Conservation (phyloP, 2,329 filamentous ascomycete genomes). For the Thermothelomyces thermophilus region DNA sequence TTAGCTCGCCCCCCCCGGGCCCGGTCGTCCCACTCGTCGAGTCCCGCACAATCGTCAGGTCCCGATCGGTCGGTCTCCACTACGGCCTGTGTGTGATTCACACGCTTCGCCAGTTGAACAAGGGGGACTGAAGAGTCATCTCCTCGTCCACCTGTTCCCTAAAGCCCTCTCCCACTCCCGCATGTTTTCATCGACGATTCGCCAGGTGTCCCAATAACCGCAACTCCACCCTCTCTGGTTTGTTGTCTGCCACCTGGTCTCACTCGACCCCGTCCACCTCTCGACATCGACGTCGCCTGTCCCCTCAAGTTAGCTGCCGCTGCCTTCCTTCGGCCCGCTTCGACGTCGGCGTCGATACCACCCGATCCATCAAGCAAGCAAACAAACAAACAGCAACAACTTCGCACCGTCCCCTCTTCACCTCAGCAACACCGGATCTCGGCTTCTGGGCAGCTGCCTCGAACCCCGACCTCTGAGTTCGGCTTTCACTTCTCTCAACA, state of each 20-base stretch:
- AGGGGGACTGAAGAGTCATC: slow-evolving; percentile 40
- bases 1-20: slow-evolving; percentile 15
- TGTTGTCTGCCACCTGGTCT: slow-evolving; percentile 30
- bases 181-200: slow-evolving; percentile 36
- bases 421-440: neutral
- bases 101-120: slow-evolving; percentile 28
- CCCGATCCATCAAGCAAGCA: no score
- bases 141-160: slow-evolving; percentile 41
- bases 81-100: slow-evolving; percentile 26
- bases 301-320: slow-evolving; percentile 13
- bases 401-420: neutral
- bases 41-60: slow-evolving; percentile 13
- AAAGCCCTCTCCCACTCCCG: slow-evolving; percentile 32
- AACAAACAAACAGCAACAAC: neutral
- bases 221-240: slow-evolving; percentile 28
- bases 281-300: neutral
- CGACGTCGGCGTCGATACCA: slow-evolving; percentile 6
- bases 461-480: neutral
- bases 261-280: slow-evolving; percentile 13
- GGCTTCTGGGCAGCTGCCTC: neutral
- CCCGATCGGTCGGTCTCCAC: slow-evolving; percentile 21
- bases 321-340: neutral
- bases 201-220: slow-evolving; percentile 34
- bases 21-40: slow-evolving; percentile 19
- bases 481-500: slow-evolving; percentile 9